Evolutionary conservation across 257 asterid genomes (phyloP), one percentile per base, ranked within the genome.

Genomic region (Datura wrightii): DNA sequence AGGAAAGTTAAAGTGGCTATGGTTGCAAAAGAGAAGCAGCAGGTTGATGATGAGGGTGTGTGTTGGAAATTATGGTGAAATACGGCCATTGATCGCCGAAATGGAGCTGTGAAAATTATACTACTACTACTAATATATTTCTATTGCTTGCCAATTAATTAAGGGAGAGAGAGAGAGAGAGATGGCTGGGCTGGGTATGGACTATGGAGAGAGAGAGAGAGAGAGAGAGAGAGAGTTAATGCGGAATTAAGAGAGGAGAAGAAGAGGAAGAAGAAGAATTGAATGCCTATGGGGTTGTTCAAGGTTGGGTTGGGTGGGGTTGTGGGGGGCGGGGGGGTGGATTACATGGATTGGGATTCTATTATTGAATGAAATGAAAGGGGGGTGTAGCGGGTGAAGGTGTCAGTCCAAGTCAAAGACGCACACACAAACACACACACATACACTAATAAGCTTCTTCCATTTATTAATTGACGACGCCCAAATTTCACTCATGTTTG

Each of bases 361-460:
- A 76, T 76, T 24, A 76, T 76, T 76, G 62, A 48, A 48, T 39
- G 78, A 69, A 69, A 69, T n/a, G 66, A n/a, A n/a, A 59, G 9
- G 53, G n/a, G 34, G 16, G 24, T 13, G 76, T 37, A 13, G 60
- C 10, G 60, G 19, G 62, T 74, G 82, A 50, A 76, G 5, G 14
- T 76, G 82, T 76, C 82, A 76, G 82, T 76, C 46, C 44, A 50
- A 76, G 82, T 76, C 82, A 76, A 76, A 76, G 82, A 76, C 62
- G 19, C n/a, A 74, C 55, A 24, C 60, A 74, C 59, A 19, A 24
- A 24, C 31, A 24, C 31, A 24, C 31, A 50, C 19, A 76, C 58
- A 24, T 46, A 76, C 60, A 19, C 62, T 50, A 50, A 24, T 24
- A 48, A 24, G 62, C 10, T 41, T 31, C 7, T 6, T 13, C 62